These are phyloP conservation scores for Phytophthora pini DNA, from an alignment of 352 stramenopile species.

Conservation along the genomic window DNA sequence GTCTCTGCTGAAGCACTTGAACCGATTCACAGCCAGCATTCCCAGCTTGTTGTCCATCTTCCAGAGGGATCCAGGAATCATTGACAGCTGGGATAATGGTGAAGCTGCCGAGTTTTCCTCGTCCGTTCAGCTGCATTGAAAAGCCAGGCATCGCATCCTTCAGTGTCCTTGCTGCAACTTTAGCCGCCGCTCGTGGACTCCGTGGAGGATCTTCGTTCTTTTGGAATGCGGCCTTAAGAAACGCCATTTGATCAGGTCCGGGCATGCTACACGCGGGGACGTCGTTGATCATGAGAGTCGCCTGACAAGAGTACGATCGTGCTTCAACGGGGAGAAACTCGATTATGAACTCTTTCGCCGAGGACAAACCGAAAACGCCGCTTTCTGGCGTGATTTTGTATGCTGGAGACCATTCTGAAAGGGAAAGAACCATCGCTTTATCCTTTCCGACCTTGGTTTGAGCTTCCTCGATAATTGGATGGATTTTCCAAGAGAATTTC, in stretches of 20 bases:
- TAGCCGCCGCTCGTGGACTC: constrained; percentile 23
- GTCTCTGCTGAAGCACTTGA: constrained; percentile 15
- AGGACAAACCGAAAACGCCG: constrained; percentile 53
- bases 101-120: constrained; percentile 31
- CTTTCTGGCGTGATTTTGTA: constrained; percentile 48
- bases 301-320: constrained; percentile 31
- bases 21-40: constrained; percentile 11
- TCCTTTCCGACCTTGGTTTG: constrained; percentile 1
- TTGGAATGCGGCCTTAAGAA: constrained; percentile 44
- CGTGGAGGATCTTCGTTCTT: constrained; percentile 8
- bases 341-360: constrained; percentile 50
- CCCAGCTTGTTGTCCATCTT: constrained; percentile 16
- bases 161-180: constrained; percentile 25
- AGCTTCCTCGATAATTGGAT: constrained; percentile 10
- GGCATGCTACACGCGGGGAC: constrained; percentile 65
- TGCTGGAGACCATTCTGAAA: constrained; percentile 24
- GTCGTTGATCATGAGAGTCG: constrained; percentile 52
- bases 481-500: constrained; percentile 60
- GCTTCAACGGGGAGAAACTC: constrained; percentile 47
- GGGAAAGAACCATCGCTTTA: constrained; percentile 14
- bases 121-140: constrained; percentile 25
- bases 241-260: constrained; percentile 44
- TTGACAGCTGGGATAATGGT: constrained; percentile 19
- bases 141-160: constrained; percentile 25
- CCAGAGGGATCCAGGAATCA: constrained; percentile 20